phyloP scores from a whole-genome alignment of 768 basidiomycete genomes.

The Pleurotus tuber-regium region DNA sequence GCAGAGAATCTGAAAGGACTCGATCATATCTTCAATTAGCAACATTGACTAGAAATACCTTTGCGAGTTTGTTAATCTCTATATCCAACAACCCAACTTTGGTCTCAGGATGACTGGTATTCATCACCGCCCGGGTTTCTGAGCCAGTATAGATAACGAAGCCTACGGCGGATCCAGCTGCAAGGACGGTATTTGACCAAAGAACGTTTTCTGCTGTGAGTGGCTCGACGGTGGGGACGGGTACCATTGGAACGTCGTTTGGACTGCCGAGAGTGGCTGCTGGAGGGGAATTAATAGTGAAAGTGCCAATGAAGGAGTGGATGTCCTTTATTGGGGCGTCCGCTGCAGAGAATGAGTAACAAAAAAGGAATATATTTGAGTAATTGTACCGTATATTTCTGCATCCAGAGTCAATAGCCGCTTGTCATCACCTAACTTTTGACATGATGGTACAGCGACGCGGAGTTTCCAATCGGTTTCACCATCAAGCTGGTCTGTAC shows the following conservation, averaged over 20 bases:
- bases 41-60: slow-evolving; percentile 48
- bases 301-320: slow-evolving; percentile 90
- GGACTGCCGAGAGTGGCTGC: slow-evolving; percentile 20
- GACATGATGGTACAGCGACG: slow-evolving; percentile 82
- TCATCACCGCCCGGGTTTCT: slow-evolving; percentile 97
- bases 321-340: slow-evolving; percentile 97
- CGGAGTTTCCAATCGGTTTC: slow-evolving; percentile 99
- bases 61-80: slow-evolving; percentile 94
- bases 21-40: neutral
- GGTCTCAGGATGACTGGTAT: slow-evolving; percentile 94
- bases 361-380: slow-evolving; percentile 13
- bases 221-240: slow-evolving; percentile 65
- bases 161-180: slow-evolving; percentile 90
- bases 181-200: slow-evolving; percentile 97
- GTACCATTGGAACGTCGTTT: slow-evolving; percentile 35
- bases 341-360: slow-evolving; percentile 42
- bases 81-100: slow-evolving; percentile 90
- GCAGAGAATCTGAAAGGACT: slow-evolving; percentile 87
- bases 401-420: slow-evolving; percentile 71
- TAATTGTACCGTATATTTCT: slow-evolving; percentile 77
- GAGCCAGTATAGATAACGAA: slow-evolving; percentile 93
- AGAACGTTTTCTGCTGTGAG: slow-evolving; percentile 94
- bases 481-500: slow-evolving; percentile 97
- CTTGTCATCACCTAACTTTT: slow-evolving; percentile 55
- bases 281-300: slow-evolving; percentile 59